Base-by-base conservation (phyloP, 257 asterid genomes). In the Phtheirospermum japonicum region DNA sequence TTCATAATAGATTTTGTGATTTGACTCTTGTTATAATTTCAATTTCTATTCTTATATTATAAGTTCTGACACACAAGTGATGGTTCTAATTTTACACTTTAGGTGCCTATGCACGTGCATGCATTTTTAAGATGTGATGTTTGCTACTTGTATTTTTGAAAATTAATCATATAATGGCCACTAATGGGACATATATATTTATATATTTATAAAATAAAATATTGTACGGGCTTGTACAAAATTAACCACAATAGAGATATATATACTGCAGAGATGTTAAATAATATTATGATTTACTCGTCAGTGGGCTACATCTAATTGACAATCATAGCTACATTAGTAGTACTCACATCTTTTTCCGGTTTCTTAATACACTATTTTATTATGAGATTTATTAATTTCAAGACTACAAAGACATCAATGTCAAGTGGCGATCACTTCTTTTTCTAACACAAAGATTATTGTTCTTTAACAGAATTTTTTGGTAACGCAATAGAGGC, bases 131-230 rank as follows among this genome's bases (percentile, higher is more conserved):
- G 42, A 36, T 36, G 42, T 36, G 42, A 36, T 36, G 42, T 36
- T 36, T 36, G 42, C 42, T 36, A 36, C 42, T 6, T 6, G 11
- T 36, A 36, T 2, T 36, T 36, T 36, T 36, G 2, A 36, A 6
- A 36, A 36, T 6, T 36, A 23, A 23, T 23, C 28, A 23, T 23
- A 68, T 68, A 39, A 58, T 63, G 68, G 59, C 56, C 73, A 64
- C 71, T 74, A 74, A 69, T 69, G 75, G 71, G 79, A 69, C 79
- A 74, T 54, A n/a, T n/a, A n/a, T n/a, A n/a, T 36, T 36, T 36
- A 36, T 36, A 36, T 36, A n/a, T 36, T 4, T 39, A 39, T 39
- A 39, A 42, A 57, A 48, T 0, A 42, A 20, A 26, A 42, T 51
- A 66, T 23, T 36, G 79, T 69, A 74, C 72, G 79, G 68, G 6